These are phyloP conservation scores for Psilocybe cyanescens DNA, from an alignment of 768 basidiomycete species.

Conservation along the genomic window DNA sequence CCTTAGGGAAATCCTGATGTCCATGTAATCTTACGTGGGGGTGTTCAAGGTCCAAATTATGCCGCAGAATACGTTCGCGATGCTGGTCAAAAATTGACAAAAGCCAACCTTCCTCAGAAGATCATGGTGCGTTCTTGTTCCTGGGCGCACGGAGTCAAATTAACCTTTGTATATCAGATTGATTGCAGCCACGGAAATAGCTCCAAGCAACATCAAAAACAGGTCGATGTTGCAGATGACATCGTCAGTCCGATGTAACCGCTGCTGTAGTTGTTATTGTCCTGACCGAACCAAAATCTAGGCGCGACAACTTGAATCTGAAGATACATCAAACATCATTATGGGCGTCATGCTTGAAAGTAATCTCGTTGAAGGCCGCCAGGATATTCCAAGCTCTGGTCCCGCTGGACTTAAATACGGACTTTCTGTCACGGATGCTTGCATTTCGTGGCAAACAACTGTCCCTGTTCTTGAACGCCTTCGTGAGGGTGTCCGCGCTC, in stretches of 20 bases:
- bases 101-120: constrained; percentile 77
- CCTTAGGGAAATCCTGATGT: constrained; percentile 85
- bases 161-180: constrained; percentile 52
- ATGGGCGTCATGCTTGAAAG: constrained; percentile 97
- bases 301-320: constrained; percentile 74
- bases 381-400: constrained; percentile 79
- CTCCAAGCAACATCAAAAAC: constrained; percentile 87
- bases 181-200: constrained; percentile 98
- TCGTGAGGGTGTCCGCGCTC: constrained; percentile 84
- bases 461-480: constrained; percentile 81
- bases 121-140: constrained; percentile 72
- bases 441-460: constrained; percentile 90
- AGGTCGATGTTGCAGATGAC: constrained; percentile 87
- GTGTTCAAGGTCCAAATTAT: constrained; percentile 89
- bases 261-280: not conserved
- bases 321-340: constrained; percentile 72
- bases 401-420: constrained; percentile 79
- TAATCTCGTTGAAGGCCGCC: constrained; percentile 86
- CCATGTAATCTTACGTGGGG: constrained; percentile 94
- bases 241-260: constrained; percentile 58
- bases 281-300: constrained; percentile 29
- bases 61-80: constrained; percentile 77
- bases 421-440: constrained; percentile 87
- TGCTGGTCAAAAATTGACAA: constrained; percentile 72
- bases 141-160: not conserved